These are phyloP conservation scores for Periglandula ipomoeae DNA, from an alignment of 2,329 filamentous ascomycete genomes.

Conservation along the genomic window DNA sequence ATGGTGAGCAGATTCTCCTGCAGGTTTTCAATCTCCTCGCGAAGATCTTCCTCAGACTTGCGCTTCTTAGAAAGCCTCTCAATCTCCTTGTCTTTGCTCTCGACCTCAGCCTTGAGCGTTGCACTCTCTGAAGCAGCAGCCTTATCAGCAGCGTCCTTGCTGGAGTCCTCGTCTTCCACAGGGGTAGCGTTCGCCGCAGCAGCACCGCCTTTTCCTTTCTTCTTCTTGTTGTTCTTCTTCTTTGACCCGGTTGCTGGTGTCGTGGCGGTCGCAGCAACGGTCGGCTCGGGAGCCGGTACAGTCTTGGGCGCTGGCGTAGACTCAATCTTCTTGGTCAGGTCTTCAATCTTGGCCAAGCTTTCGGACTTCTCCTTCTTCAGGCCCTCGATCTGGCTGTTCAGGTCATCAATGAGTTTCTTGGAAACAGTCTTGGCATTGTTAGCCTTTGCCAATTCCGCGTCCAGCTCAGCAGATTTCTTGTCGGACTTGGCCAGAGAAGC, in stretches of 20 bases:
- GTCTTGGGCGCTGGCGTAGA: constrained; percentile 13
- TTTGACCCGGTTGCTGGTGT: constrained; percentile 20
- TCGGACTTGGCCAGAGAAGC: constrained; percentile 25
- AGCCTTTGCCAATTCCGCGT: constrained; percentile 30
- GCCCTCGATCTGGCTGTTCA: constrained; percentile 26
- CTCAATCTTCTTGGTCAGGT: constrained; percentile 36
- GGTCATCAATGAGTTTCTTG: constrained; percentile 31
- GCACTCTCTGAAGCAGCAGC: constrained; percentile 32
- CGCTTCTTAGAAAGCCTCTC: constrained; percentile 60
- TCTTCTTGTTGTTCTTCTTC: constrained; percentile 81
- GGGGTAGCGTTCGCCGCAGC: constrained; percentile 23
- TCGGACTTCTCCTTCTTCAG: constrained; percentile 25
- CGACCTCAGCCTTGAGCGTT: constrained; percentile 42
- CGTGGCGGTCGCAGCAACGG: constrained; percentile 13
- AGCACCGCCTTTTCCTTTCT: constrained; percentile 71
- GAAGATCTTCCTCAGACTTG: constrained; percentile 66
- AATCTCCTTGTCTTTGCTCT: constrained; percentile 64
- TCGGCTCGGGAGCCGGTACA: constrained; percentile 14
- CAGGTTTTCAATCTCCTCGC: constrained; percentile 78
- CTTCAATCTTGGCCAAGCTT: constrained; percentile 24
- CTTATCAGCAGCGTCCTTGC: neutral
- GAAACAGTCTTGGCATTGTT: constrained; percentile 30
- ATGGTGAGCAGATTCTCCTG: constrained; percentile 71
- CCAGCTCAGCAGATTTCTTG: constrained; percentile 28
- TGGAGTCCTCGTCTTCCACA: constrained; percentile 24